These are phyloP conservation scores for Cladosporium oxysporum DNA, from an alignment of 2,329 filamentous ascomycete genomes.

Conservation along the genomic window DNA sequence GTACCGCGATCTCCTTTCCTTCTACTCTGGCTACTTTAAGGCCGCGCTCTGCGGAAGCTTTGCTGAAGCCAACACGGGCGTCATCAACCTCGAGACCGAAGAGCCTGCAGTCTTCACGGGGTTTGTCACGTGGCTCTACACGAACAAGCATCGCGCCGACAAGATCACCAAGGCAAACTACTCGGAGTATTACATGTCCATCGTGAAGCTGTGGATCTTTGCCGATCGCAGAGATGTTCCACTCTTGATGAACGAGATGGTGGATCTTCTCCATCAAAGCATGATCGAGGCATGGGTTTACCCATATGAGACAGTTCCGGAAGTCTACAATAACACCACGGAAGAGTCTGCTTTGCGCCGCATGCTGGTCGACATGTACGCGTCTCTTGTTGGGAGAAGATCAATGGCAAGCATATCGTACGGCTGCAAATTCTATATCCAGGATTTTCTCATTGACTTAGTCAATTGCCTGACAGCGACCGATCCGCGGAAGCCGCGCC, in stretches of 20 bases:
- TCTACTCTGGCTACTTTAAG: background rate
- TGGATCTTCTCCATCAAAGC: background rate
- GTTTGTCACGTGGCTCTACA: background rate
- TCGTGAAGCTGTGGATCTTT: background rate
- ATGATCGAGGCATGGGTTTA: background rate
- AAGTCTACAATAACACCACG: background rate
- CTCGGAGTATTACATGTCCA: background rate
- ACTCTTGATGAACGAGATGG: background rate
- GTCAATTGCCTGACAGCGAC: background rate
- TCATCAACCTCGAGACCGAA: background rate
- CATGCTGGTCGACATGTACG: background rate
- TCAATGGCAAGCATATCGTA: rapidly evolving
- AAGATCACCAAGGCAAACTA: rapidly evolving
- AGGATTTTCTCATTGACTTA: background rate
- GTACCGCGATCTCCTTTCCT: background rate
- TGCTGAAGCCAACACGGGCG: background rate
- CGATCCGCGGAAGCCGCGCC: background rate
- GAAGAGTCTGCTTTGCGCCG: background rate
- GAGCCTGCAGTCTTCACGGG: background rate
- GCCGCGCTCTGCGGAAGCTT: background rate
- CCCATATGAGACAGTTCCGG: background rate
- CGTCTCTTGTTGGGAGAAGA: background rate
- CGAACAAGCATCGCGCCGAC: background rate
- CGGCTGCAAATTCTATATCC: background rate
- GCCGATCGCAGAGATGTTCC: background rate